Evolutionary conservation across 768 basidiomycete genomes (phyloP).

Genomic region (Mycena kentingensis): DNA sequence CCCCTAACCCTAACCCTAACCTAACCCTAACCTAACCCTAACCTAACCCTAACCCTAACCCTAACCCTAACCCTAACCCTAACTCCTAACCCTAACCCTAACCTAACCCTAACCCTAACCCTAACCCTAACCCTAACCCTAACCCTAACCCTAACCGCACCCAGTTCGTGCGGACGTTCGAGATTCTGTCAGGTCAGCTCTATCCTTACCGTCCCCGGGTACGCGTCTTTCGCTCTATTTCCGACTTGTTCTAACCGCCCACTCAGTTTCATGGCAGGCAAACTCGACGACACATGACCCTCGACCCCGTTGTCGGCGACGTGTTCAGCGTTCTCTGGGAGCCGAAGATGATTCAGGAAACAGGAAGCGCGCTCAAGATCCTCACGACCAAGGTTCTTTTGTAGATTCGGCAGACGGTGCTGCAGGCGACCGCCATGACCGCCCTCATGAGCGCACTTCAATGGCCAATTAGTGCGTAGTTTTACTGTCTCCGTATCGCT

Average conservation of each 20-base stretch:
- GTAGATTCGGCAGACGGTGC: constrained; percentile 85
- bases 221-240: constrained; percentile 21
- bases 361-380: constrained; percentile 90
- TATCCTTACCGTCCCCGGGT: constrained; percentile 95
- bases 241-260: not conserved
- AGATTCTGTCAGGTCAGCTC: constrained; percentile 92
- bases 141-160: too few species aligned
- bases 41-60: too few species aligned
- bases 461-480: constrained; percentile 90
- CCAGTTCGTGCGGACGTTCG: constrained; percentile 87
- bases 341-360: constrained; percentile 98
- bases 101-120: too few species aligned
- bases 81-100: too few species aligned
- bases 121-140: too few species aligned
- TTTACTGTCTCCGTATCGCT: constrained; percentile 3
- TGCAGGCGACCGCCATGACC: too few species aligned
- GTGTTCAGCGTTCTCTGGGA: constrained; percentile 97
- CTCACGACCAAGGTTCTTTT: constrained; percentile 90
- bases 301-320: too few species aligned
- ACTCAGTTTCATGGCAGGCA: too few species aligned
- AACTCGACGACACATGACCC: too few species aligned
- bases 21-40: too few species aligned
- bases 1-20: too few species aligned
- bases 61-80: too few species aligned
- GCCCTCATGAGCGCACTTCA: constrained; percentile 92